Percentiles rank a stretch among this genome's conserved stretches.
Conservation (phyloP, 306 rosid genomes). For the Sechiopsis laciniata region DNA sequence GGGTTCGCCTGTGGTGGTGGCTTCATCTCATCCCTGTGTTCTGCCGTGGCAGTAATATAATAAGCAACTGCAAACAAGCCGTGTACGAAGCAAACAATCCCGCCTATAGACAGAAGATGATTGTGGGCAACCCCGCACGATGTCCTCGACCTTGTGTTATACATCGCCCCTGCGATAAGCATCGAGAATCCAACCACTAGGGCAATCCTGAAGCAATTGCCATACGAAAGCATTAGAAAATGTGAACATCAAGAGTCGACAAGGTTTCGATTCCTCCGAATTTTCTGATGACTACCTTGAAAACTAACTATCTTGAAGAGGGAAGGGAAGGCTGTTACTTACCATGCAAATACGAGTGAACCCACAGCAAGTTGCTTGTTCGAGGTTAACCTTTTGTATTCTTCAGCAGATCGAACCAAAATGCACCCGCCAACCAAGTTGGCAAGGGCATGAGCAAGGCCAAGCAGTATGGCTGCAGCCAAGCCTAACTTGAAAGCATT, state of each 20-base stretch:
- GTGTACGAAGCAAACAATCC: constrained; percentile 72
- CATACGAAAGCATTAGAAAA: background rate
- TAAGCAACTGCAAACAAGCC: constrained; percentile 50
- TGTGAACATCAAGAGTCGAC: too few relatives aligned
- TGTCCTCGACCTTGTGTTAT: constrained; percentile 58
- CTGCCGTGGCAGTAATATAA: constrained; percentile 45
- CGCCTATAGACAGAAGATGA: constrained; percentile 63
- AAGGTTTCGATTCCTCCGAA: too few relatives aligned
- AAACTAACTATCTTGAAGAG: background rate
- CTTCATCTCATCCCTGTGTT: constrained; percentile 32
- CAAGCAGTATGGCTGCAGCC: constrained; percentile 59
- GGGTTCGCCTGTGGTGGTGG: constrained; percentile 16
- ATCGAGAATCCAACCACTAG: constrained; percentile 44
- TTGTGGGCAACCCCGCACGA: constrained; percentile 52
- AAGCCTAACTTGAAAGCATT: constrained; percentile 69
- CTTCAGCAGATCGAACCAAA: constrained; percentile 41
- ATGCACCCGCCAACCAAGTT: constrained; percentile 68
- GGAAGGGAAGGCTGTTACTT: constrained; percentile 5
- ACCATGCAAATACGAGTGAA: constrained; percentile 68
- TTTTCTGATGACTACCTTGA: background rate
- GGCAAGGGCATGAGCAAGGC: constrained; percentile 49
- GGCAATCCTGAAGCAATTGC: constrained; percentile 34
- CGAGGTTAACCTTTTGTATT: constrained; percentile 35
- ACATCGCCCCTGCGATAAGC: constrained; percentile 57
- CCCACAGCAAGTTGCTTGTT: constrained; percentile 46